phyloP scores from a whole-genome alignment of 768 basidiomycete genomes.

The Mycena epipterygia region DNA sequence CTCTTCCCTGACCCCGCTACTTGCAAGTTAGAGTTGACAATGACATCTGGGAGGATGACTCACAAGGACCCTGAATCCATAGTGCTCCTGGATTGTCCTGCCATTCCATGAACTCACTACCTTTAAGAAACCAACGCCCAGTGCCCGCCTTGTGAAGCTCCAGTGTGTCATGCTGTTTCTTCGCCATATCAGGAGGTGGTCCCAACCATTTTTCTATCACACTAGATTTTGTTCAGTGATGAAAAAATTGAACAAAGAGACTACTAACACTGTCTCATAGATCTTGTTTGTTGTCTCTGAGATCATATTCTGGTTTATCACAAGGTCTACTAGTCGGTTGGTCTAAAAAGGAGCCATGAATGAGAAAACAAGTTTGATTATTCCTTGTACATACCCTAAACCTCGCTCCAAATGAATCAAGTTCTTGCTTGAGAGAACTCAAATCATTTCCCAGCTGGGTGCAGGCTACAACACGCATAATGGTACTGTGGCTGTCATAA shows the following conservation, averaged over 20 bases:
- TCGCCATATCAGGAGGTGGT: background rate
- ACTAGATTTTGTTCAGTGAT: background rate
- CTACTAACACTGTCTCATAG: background rate
- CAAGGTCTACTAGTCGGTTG: slow-evolving; percentile 16
- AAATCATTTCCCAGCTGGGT: background rate
- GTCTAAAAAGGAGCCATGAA: background rate
- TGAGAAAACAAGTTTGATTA: background rate
- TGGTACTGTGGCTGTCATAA: background rate
- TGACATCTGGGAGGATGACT: background rate
- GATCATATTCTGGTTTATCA: background rate
- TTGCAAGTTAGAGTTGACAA: background rate
- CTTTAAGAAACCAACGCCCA: background rate
- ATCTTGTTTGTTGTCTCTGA: background rate
- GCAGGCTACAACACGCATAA: background rate
- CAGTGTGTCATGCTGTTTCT: background rate
- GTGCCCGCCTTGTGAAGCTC: background rate
- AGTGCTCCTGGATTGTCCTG: background rate
- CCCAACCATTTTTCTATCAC: background rate
- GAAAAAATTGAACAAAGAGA: background rate
- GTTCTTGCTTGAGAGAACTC: background rate
- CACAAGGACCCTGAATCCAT: background rate
- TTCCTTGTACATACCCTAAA: background rate
- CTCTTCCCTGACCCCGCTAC: background rate
- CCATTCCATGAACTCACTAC: background rate
- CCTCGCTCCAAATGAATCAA: slow-evolving; percentile 5